Conservation (phyloP, 768 basidiomycete species). For the Xerocomus potaroensis region DNA sequence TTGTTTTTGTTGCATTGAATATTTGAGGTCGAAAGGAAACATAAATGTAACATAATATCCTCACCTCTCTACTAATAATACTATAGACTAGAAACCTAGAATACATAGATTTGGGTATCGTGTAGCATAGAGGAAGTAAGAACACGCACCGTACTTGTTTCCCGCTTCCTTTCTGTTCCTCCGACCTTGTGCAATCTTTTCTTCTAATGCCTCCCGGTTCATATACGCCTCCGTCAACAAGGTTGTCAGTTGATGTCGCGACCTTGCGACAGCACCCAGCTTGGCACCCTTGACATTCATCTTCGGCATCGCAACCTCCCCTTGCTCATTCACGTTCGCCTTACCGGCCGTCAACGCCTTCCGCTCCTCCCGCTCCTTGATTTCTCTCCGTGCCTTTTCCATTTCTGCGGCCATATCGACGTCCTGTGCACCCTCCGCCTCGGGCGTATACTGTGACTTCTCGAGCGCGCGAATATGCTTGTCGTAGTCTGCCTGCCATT, state of each 20-base stretch:
- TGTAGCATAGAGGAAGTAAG: too few species aligned
- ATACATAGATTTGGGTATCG: not conserved
- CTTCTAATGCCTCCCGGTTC: slow-evolving; percentile 80
- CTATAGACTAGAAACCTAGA: slow-evolving; percentile 26
- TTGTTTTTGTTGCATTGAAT: not conserved
- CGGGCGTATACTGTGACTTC: slow-evolving; percentile 57
- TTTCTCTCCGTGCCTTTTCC: slow-evolving; percentile 70
- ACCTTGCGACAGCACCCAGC: slow-evolving; percentile 60
- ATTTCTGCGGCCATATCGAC: slow-evolving; percentile 70
- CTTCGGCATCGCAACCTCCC: slow-evolving; percentile 54
- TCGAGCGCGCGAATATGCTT: slow-evolving; percentile 69
- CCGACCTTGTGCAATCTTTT: slow-evolving; percentile 76
- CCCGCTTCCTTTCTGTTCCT: slow-evolving; percentile 86
- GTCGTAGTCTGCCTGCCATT: slow-evolving; percentile 73
- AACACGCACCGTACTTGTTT: slow-evolving; percentile 79
- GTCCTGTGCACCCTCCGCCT: slow-evolving; percentile 43
- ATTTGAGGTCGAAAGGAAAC: not conserved
- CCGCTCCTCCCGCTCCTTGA: slow-evolving; percentile 70
- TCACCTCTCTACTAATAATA: slow-evolving; percentile 14
- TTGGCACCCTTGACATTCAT: slow-evolving; percentile 86
- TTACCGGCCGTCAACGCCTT: slow-evolving; percentile 70
- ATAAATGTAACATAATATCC: slow-evolving; percentile 23
- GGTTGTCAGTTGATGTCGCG: slow-evolving; percentile 76
- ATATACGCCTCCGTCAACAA: slow-evolving; percentile 78
- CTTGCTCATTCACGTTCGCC: slow-evolving; percentile 36